Evolutionary conservation across 805 yeast genomes (phyloP).

Genomic region (Saccharomycopsis fermentans): DNA sequence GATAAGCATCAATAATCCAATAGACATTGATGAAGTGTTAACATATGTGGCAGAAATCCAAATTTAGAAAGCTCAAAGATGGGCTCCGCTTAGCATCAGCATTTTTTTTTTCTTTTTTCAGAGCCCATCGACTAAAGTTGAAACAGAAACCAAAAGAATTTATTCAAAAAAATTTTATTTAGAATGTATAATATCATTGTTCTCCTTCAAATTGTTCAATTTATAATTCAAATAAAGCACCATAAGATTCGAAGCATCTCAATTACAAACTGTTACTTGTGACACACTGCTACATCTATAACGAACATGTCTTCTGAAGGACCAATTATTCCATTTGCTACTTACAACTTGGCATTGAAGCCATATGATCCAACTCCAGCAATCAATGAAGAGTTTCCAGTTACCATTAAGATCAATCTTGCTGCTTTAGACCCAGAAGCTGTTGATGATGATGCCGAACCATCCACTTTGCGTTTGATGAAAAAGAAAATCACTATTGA

Average conservation of each 20-base stretch:
- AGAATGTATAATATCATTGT: neutral
- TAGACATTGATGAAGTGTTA: neutral
- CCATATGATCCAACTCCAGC: constrained; percentile 89
- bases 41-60: neutral
- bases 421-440: constrained; percentile 93
- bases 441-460: constrained; percentile 68
- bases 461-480: constrained; percentile 83
- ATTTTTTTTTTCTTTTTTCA: constrained; percentile 3
- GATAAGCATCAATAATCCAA: no score
- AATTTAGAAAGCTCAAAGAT: neutral
- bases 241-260: neutral
- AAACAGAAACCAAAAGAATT: neutral
- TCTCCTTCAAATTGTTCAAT: neutral
- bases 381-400: constrained; percentile 75
- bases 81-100: neutral
- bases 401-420: constrained; percentile 82
- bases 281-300: neutral
- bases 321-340: constrained; percentile 69
- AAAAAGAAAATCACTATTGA: constrained; percentile 47
- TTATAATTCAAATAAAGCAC: neutral
- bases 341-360: constrained; percentile 72
- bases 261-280: neutral
- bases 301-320: constrained; percentile 37
- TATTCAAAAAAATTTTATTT: neutral
- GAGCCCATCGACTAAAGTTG: neutral